Evolutionary conservation across 257 asterid genomes (phyloP).

Genomic region (Scutellaria barbata): DNA sequence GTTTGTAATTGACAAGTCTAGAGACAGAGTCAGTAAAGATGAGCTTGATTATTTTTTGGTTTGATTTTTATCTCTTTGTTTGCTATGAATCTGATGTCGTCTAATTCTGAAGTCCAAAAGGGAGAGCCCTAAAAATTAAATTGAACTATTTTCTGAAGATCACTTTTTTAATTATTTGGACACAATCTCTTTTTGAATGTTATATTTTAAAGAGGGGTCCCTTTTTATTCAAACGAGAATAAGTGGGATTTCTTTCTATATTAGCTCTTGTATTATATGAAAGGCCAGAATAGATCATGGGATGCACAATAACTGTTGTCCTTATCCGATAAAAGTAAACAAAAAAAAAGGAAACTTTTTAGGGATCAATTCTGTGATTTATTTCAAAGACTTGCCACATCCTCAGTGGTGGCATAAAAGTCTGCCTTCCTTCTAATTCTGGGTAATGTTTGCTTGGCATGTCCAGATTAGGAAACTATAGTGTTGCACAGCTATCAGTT

Average conservation of each 20-base stretch:
- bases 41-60: slow-evolving; percentile 18
- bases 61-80: slow-evolving; percentile 10
- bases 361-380: slow-evolving; percentile 17
- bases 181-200: neutral
- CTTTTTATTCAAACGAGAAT: slow-evolving; percentile 4
- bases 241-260: slow-evolving; percentile 16
- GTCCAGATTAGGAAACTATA: neutral
- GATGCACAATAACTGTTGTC: neutral
- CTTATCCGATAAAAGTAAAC: slow-evolving; percentile 9
- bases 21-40: slow-evolving; percentile 28
- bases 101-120: slow-evolving; percentile 16
- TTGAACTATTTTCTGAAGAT: slow-evolving; percentile 22
- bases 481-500: slow-evolving; percentile 14
- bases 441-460: slow-evolving; percentile 25
- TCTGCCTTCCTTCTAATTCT: neutral
- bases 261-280: slow-evolving; percentile 33
- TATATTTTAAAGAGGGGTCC: neutral
- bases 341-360: neutral
- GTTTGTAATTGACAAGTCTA: slow-evolving; percentile 22
- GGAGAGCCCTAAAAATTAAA: slow-evolving; percentile 7
- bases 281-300: slow-evolving; percentile 29
- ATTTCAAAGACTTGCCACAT: slow-evolving; percentile 14
- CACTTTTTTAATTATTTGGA: too few species aligned
- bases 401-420: slow-evolving; percentile 1
- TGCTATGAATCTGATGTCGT: slow-evolving; percentile 26